Conservation (phyloP, 768 basidiomycete species). For the Calocera cornea region DNA sequence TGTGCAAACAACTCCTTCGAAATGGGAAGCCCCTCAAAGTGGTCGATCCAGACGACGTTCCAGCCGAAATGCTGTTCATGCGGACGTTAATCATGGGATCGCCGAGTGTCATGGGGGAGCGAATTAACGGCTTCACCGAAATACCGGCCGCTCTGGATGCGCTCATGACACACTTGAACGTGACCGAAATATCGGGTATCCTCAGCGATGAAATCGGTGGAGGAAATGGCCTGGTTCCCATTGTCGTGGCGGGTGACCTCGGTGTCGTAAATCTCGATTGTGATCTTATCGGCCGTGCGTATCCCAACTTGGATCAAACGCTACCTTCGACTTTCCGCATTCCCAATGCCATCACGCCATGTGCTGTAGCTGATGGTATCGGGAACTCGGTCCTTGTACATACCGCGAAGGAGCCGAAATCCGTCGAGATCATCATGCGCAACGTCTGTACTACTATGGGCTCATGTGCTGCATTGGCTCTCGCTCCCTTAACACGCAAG, state of each 20-base stretch:
- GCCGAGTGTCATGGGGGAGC: background rate
- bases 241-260: too few relatives aligned
- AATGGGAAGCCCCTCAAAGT: conserved; percentile 37
- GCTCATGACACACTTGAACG: conserved; percentile 16
- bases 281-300: conserved; percentile 20
- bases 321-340: too few relatives aligned
- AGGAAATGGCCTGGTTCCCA: conserved; percentile 18
- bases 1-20: conserved; percentile 26
- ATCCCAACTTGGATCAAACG: conserved; percentile 16
- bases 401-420: conserved; percentile 24
- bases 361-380: background rate
- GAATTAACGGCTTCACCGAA: conserved; percentile 9
- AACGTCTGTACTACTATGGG: conserved; percentile 21
- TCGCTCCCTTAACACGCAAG: conserved; percentile 15
- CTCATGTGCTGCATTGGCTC: conserved; percentile 16
- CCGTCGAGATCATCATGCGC: conserved; percentile 28
- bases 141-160: conserved; percentile 14
- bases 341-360: background rate
- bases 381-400: background rate
- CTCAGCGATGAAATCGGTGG: conserved; percentile 20
- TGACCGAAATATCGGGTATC: conserved; percentile 15
- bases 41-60: conserved; percentile 30
- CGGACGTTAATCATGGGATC: background rate
- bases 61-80: background rate
- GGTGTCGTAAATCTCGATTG: background rate